Conservation (phyloP, 371 early-diverging fungal genomes). For the Actinomucor elegans region DNA sequence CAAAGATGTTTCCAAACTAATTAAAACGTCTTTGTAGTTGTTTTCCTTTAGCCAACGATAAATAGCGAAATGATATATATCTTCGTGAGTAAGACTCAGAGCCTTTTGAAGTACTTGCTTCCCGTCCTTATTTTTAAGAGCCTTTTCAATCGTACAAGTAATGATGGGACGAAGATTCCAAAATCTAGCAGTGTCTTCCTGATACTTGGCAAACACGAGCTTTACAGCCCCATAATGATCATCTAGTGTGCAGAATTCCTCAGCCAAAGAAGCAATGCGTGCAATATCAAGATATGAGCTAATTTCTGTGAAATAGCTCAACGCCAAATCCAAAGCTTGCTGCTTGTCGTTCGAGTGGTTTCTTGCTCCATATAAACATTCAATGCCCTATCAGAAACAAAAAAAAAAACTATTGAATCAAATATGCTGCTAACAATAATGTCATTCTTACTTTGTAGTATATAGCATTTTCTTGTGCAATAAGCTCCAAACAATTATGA, state of each 20-base stretch:
- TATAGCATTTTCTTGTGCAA: slow-evolving; percentile 1
- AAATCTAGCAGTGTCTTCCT: neutral
- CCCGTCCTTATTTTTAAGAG: neutral
- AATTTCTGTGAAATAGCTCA: slow-evolving; percentile 1
- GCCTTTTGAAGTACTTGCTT: neutral
- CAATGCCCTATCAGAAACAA: slow-evolving; percentile 8
- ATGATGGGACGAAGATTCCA: neutral
- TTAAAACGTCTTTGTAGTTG: neutral
- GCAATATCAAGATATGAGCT: neutral
- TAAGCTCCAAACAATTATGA: neutral
- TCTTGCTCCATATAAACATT: slow-evolving; percentile 7
- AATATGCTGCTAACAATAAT: too few relatives aligned
- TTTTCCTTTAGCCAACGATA: slow-evolving; percentile 12
- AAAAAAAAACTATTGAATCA: neutral
- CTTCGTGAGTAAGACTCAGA: neutral
- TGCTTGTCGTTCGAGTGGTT: neutral
- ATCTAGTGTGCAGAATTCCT: neutral
- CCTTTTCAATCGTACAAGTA: neutral
- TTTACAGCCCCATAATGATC: slow-evolving; percentile 1
- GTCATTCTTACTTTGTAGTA: slow-evolving; percentile 14
- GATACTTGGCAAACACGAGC: slow-evolving; percentile 5
- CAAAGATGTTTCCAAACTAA: neutral
- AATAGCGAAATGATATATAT: slow-evolving; percentile 6
- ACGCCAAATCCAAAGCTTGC: neutral
- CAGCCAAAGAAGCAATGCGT: neutral